phyloP scores from a whole-genome alignment of 2,329 filamentous ascomycete genomes.

The Curvularia eragrostidis region DNA sequence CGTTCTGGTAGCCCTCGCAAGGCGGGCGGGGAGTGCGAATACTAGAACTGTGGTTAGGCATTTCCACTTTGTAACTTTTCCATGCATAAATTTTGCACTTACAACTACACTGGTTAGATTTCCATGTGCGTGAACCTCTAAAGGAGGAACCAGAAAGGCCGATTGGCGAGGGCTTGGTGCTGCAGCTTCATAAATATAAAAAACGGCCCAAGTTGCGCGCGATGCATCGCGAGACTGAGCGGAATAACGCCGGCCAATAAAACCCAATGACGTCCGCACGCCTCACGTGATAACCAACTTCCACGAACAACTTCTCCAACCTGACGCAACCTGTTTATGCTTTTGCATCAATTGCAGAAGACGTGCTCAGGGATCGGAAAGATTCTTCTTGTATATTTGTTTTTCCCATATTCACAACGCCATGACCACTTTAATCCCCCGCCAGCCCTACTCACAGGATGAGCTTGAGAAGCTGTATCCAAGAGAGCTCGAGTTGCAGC shows the following conservation, averaged over 20 bases:
- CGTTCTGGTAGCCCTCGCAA: conserved; percentile 8
- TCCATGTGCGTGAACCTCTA: not conserved
- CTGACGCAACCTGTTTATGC: not conserved
- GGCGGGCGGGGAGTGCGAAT: conserved; percentile 4
- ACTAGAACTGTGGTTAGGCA: conserved; percentile 10
- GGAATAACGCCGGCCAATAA: conserved; percentile 19
- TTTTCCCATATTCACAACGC: not conserved
- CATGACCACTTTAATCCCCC: conserved; percentile 82
- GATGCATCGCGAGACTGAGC: conserved; percentile 8
- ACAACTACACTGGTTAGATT: not conserved
- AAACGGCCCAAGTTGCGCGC: conserved; percentile 5
- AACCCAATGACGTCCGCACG: conserved; percentile 21
- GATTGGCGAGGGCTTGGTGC: not conserved
- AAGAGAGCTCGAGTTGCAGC: conserved; percentile 76
- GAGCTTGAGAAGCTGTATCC: conserved; percentile 87
- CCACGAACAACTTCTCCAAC: conserved; percentile 2
- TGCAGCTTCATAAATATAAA: not conserved
- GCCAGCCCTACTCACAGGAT: conserved; percentile 77
- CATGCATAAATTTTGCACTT: not conserved
- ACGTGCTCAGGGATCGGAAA: not conserved
- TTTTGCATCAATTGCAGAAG: not conserved
- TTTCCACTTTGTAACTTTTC: conserved; percentile 3
- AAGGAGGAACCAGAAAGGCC: not conserved
- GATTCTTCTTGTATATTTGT: not conserved
- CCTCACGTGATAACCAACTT: conserved; percentile 29